Evolutionary conservation across 176 grass and related monocot genomes (phyloP).

Genomic region (Themeda triandra): DNA sequence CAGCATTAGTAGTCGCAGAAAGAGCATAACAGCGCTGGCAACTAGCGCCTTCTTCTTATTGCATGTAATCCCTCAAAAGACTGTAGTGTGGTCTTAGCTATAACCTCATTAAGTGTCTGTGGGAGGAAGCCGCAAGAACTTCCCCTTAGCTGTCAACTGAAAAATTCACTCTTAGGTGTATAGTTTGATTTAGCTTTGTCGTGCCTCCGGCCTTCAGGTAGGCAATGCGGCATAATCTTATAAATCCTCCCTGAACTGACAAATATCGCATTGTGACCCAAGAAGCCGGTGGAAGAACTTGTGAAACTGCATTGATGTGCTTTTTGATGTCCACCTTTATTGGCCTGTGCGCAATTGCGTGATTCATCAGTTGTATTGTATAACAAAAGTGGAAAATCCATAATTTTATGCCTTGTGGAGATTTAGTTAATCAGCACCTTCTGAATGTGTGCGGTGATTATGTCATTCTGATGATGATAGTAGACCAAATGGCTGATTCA

Average conservation of each 20-base stretch:
- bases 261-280: constrained; percentile 41
- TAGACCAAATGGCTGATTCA: neutral
- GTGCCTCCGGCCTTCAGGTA: constrained; percentile 17
- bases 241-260: constrained; percentile 41
- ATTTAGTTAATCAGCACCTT: neutral
- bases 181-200: constrained; percentile 61
- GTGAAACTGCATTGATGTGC: constrained; percentile 27
- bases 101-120: constrained; percentile 48
- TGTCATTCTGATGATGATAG: neutral
- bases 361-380: constrained; percentile 53
- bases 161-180: constrained; percentile 55
- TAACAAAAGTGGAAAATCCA: constrained; percentile 38
- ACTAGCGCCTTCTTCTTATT: constrained; percentile 41
- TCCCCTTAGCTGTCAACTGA: constrained; percentile 46
- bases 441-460: neutral
- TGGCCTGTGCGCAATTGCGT: constrained; percentile 31
- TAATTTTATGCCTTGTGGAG: constrained; percentile 37
- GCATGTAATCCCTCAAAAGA: constrained; percentile 44
- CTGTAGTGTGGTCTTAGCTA: constrained; percentile 59
- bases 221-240: constrained; percentile 44
- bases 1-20: constrained; percentile 32
- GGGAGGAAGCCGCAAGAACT: constrained; percentile 40
- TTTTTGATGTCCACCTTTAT: constrained; percentile 37
- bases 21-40: constrained; percentile 40
- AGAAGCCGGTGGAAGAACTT: constrained; percentile 36